Base-by-base conservation (phyloP, 352 stramenopile species). In the Globisporangium iwayamae region DNA sequence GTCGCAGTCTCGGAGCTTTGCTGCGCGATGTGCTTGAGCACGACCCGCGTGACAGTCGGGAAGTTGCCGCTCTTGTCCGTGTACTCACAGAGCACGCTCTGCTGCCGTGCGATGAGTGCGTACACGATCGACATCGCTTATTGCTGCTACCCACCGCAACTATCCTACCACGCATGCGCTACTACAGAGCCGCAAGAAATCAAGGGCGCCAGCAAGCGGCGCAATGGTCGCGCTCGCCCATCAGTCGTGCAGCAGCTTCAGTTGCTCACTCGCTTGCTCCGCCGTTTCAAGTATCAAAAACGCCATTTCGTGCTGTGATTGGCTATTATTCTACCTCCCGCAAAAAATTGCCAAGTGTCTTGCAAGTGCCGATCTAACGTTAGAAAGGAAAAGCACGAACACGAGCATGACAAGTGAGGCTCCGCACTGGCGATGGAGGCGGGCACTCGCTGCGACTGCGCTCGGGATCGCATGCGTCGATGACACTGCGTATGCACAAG, bases 41-140 rank as follows among this genome's bases (percentile, higher is more conserved):
- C 81, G 7, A 76, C 81, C 5, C 83, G 81, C 55, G 84, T 88
- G 63, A 91, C 79, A 4, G 79, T 91, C 32, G 76, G 76, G 66
- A 93, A 91, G 72, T 94, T 93, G 47, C 81, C 82, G 48, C 68
- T 81, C 65, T 83, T 78, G 56, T 91, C 83, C 30, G 81, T 90
- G 62, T 89, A 79, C 60, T 94, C 85, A 46, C 83, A 93, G 22
- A 94, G 72, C 51, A 94, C 85, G 56, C 75, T 87, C 71, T 92
- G 82, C 20, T 87, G 66, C 6, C 85, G 73, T 20, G 85, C 81
- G 38, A 94, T 77, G 20, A 94, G 69, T 28, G 81, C 74, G 60
- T 92, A 92, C 16, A 91, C 81, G 47, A 93, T 71, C 39, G 85
- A 92, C 85, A 94, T 91, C 9, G n/a, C 34, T 60, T 28, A 36